Percentiles rank a stretch among this genome's conserved stretches.
phyloP scores from a whole-genome alignment of 179 eudicot genomes.

The Heliamphora ciliata region DNA sequence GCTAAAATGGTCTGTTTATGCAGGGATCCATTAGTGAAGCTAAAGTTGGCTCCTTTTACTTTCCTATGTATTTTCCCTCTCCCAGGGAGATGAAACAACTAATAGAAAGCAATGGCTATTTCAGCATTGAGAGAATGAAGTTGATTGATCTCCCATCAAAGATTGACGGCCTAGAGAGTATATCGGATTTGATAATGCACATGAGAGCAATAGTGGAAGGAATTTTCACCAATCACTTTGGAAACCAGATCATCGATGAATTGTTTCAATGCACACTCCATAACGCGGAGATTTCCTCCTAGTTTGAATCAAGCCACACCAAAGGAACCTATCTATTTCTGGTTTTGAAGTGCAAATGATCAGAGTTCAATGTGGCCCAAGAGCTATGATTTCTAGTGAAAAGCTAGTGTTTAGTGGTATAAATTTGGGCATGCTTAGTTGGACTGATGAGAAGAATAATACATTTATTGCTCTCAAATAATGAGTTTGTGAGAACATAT shows the following conservation, averaged over 20 bases:
- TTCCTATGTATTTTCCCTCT: constrained; percentile 4
- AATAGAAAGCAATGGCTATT: constrained; percentile 5
- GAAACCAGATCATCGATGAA: not conserved
- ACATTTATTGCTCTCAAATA: not conserved
- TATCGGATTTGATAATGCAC: not conserved
- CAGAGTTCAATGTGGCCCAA: not conserved
- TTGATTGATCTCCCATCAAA: not conserved
- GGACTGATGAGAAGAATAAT: not conserved
- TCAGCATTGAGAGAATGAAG: constrained; percentile 3
- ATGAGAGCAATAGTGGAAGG: not conserved
- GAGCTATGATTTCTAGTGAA: not conserved
- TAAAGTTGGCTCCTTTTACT: not conserved
- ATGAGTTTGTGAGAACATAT: not conserved
- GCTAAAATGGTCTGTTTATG: not conserved
- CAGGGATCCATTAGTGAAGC: constrained; percentile 5
- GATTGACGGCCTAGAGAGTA: not conserved
- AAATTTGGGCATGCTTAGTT: not conserved
- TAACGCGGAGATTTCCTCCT: not conserved
- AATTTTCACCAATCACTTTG: constrained; percentile 12
- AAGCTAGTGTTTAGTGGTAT: not conserved
- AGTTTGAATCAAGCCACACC: not conserved
- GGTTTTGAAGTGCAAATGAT: constrained; percentile 15
- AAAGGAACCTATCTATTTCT: constrained; percentile 12
- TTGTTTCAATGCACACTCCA: constrained; percentile 2
- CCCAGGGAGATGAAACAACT: constrained; percentile 7